Base-by-base conservation (phyloP, 2,329 filamentous ascomycete species). In the Claviceps digitariae region DNA sequence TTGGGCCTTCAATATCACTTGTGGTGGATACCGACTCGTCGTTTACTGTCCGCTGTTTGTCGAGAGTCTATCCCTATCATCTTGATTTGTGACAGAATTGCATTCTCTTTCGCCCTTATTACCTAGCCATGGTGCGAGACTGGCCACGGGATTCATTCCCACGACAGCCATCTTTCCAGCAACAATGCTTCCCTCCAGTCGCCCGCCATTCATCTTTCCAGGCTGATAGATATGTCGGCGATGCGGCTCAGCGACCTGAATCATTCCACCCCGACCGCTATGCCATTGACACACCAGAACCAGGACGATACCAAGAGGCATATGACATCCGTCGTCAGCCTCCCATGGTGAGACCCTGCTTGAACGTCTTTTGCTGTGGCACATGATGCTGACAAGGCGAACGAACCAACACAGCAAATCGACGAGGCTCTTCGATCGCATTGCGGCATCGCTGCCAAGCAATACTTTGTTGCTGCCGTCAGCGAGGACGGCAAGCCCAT, bases 391-490 rank as follows among this genome's bases (percentile, higher is more conserved):
- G 40, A 55, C 51, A 49, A 45, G 48, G 27, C 20, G 50, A 56
- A n/a, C 25, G 40, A n/a, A 23, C 47, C 34, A 10, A 4, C 38
- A 21, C 45, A 78, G 74, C 66, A 74, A 59, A 77, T 81, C 36
- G 72, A 73, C 36, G 70, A 73, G 56, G 76, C 74, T 27, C 64
- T 82, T 12, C 69, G 73, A 17, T 72, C 77, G 49, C 68, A 76
- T 43, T 80, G 77, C 57, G 70, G 72, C 40, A 76, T 81, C 47
- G 70, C 74, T 1, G 72, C 72, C 12, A 70, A 72, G 51, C 67
- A 68, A 55, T 81, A 75, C 60, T 79, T 81, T 57, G 67, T 81
- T 36, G 76, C 73, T 12, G 72, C 71, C 2, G 65, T 78, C 43
- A 66, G 70, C 38, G 74, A 78, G 29, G 74, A 76, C 54, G 74